Conservation (phyloP, 1,284 basidiomycete species). For the Heterobasidion parviporum region DNA sequence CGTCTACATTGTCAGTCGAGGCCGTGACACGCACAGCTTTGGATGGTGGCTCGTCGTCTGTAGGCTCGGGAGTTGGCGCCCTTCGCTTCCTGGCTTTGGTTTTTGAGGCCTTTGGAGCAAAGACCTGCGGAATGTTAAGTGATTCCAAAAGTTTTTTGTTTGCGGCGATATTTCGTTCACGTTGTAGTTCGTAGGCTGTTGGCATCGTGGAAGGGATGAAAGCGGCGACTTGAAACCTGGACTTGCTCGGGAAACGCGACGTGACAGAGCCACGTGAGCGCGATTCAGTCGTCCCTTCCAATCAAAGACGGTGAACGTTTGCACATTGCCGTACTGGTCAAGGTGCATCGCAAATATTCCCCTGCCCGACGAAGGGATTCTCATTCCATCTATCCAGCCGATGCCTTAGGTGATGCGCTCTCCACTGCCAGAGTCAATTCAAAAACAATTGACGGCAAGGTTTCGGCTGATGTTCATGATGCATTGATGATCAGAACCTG, state of each 20-base stretch:
- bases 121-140: slow-evolving; percentile 25
- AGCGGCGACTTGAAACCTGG: neutral
- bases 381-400: too few relatives aligned
- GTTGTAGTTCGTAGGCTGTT: slow-evolving; percentile 35
- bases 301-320: too few relatives aligned
- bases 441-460: too few relatives aligned
- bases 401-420: too few relatives aligned
- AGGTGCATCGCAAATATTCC: too few relatives aligned
- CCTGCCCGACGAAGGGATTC: too few relatives aligned
- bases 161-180: slow-evolving; percentile 38
- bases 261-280: neutral
- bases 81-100: slow-evolving; percentile 29
- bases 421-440: too few relatives aligned
- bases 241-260: neutral
- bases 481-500: too few relatives aligned
- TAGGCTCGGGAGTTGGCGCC: slow-evolving; percentile 15
- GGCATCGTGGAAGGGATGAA: slow-evolving; percentile 6
- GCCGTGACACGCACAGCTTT: neutral
- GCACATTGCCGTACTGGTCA: too few relatives aligned
- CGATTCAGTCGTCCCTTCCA: neutral
- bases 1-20: neutral
- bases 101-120: slow-evolving; percentile 5
- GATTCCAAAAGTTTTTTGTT: slow-evolving; percentile 36
- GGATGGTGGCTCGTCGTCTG: neutral
- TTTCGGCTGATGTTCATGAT: too few relatives aligned